A percentile compares a stretch with the other conserved stretches of the same genome.
Conservation (phyloP, 768 basidiomycete genomes). For the Lentinula aciculospora region DNA sequence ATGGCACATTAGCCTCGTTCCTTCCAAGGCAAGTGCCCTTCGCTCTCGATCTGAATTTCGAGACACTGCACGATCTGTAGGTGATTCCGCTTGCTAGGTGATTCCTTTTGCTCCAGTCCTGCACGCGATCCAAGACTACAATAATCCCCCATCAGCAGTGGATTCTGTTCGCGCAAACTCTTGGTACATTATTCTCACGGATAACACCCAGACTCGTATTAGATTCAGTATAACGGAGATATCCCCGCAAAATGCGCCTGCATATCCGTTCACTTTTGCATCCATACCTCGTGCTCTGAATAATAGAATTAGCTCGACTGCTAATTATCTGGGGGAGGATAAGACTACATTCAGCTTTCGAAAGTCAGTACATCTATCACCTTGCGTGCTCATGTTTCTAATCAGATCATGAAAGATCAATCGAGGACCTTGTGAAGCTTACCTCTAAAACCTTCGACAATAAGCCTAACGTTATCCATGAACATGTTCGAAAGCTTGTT, state of each 20-base stretch:
- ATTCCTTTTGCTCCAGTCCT: constrained; percentile 17
- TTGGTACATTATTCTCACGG: constrained; percentile 1
- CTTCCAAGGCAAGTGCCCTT: background rate
- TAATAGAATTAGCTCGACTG: background rate
- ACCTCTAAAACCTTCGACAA: background rate
- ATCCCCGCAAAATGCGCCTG: too few relatives aligned
- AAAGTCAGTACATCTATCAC: background rate
- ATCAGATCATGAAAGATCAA: background rate
- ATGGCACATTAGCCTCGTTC: constrained; percentile 21
- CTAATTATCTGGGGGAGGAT: background rate
- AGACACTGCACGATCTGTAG: constrained; percentile 20
- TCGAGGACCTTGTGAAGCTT: background rate
- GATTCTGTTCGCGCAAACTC: constrained; percentile 1
- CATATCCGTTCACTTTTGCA: background rate
- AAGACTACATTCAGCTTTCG: background rate
- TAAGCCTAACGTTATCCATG: background rate
- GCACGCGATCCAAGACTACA: background rate
- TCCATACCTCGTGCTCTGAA: background rate
- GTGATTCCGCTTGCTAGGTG: constrained; percentile 24
- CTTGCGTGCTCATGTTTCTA: background rate
- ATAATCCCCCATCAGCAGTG: background rate
- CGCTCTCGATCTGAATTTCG: constrained; percentile 14
- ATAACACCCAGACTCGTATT: background rate
- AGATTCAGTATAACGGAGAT: background rate
- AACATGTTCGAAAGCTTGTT: background rate